Evolutionary conservation across 2,329 filamentous ascomycete species (phyloP).

Genomic region (Basipetospora chlamydospora): DNA sequence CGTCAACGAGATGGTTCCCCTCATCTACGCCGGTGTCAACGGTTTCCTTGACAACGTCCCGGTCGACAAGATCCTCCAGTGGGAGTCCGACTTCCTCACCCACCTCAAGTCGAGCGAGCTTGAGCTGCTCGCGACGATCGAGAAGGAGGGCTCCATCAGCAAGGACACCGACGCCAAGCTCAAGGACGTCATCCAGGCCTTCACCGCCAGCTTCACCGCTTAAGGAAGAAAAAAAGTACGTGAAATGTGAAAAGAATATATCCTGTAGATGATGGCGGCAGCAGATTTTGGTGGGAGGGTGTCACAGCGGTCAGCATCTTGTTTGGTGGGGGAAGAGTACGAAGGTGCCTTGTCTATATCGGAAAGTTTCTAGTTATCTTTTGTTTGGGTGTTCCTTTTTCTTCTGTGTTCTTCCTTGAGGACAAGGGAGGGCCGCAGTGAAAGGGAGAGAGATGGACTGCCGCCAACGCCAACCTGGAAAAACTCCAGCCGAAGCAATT

Average conservation of each 20-base stretch:
- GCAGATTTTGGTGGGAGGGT: no score
- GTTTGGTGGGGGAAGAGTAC: conserved; percentile 19
- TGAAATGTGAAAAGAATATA: conserved; percentile 17
- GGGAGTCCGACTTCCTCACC: conserved; percentile 88
- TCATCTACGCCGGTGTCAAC: conserved; percentile 99
- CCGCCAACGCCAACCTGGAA: conserved; percentile 18
- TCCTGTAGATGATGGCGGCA: conserved; percentile 12
- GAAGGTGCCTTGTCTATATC: conserved; percentile 30
- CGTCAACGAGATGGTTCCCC: conserved; percentile 98
- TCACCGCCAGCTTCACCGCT: conserved; percentile 84
- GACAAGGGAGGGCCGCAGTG: conserved; percentile 27
- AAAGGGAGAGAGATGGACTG: conserved; percentile 30
- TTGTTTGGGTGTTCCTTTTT: no score
- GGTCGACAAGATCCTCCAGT: conserved; percentile 78
- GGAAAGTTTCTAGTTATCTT: conserved; percentile 12
- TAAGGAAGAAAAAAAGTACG: conserved; percentile 32
- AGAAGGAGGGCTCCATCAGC: conserved; percentile 90
- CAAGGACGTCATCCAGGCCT: conserved; percentile 59
- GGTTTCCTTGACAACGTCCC: conserved; percentile 81
- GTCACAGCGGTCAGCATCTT: no score
- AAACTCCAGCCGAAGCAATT: conserved; percentile 35
- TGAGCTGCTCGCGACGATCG: conserved; percentile 71
- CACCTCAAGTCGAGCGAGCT: conserved; percentile 86
- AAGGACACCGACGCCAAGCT: conserved; percentile 81
- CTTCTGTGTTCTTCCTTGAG: conserved; percentile 33